Conservation (phyloP, 805 yeast genomes). For the Jamesozyma hellenica region DNA sequence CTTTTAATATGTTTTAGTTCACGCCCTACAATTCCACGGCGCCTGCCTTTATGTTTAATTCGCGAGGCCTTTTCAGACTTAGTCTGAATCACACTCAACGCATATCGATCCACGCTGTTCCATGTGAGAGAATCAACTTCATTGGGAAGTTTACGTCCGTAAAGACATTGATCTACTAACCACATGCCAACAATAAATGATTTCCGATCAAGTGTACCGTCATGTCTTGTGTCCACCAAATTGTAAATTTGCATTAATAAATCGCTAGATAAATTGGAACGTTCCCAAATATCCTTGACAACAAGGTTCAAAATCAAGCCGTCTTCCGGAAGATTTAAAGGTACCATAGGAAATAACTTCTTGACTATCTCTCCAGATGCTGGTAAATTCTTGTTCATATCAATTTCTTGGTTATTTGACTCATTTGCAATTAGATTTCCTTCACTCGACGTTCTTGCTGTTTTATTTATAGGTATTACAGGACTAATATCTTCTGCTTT, state of each 20-base stretch:
- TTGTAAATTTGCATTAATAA: conserved; percentile 57
- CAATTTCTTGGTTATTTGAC: background rate
- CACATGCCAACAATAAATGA: conserved; percentile 96
- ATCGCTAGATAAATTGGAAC: conserved; percentile 67
- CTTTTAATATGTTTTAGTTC: conserved; percentile 21
- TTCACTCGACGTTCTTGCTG: too few species aligned
- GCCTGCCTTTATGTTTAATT: conserved; percentile 16
- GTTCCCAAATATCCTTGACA: conserved; percentile 69
- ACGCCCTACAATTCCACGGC: conserved; percentile 15
- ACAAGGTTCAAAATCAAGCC: conserved; percentile 37
- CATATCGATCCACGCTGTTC: conserved; percentile 50
- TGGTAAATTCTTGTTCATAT: too few species aligned
- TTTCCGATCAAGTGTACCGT: conserved; percentile 67
- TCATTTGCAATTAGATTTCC: too few species aligned
- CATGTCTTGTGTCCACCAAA: conserved; percentile 54
- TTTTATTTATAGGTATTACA: too few species aligned
- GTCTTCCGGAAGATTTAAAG: conserved; percentile 18
- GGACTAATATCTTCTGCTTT: too few species aligned
- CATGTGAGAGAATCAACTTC: conserved; percentile 60
- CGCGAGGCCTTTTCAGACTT: conserved; percentile 7
- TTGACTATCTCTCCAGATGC: too few species aligned
- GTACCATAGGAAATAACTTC: too few species aligned
- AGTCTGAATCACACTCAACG: conserved; percentile 8
- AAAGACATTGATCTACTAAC: conserved; percentile 91
- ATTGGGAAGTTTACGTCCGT: conserved; percentile 83